Percentiles rank a stretch among this genome's conserved stretches.
Conservation (phyloP, 2,329 filamentous ascomycete genomes). For the Aspergillus niger region DNA sequence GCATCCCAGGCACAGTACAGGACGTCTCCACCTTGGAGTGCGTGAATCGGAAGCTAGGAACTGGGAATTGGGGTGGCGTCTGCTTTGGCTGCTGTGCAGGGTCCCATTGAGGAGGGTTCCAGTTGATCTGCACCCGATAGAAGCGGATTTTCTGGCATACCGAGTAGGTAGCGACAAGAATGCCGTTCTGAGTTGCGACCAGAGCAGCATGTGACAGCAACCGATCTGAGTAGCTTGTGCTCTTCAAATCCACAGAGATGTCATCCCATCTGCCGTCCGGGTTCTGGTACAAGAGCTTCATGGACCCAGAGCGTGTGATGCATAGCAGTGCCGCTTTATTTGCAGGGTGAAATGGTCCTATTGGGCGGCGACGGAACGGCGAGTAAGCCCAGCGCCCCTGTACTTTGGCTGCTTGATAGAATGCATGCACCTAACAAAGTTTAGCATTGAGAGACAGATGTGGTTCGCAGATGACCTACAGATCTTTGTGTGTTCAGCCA, state of each 20-base stretch:
- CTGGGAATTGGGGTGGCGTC: conserved; percentile 32
- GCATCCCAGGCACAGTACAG: conserved; percentile 33
- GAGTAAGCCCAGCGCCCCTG: conserved; percentile 69
- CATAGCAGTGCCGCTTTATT: conserved; percentile 74
- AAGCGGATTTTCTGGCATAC: conserved; percentile 71
- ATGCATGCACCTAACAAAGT: conserved; percentile 41
- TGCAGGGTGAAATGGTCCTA: conserved; percentile 68
- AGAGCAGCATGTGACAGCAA: conserved; percentile 78
- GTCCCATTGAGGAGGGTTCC: conserved; percentile 63
- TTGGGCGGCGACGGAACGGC: conserved; percentile 64
- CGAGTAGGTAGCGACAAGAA: conserved; percentile 44
- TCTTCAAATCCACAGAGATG: conserved; percentile 71
- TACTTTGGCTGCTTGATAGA: conserved; percentile 64
- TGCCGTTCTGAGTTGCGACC: conserved; percentile 68
- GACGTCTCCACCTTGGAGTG: conserved; percentile 42
- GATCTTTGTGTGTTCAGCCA: conserved; percentile 71
- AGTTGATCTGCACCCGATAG: conserved; percentile 72
- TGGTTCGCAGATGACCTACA: conserved; percentile 25
- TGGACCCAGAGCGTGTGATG: conserved; percentile 70
- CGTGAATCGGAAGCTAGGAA: conserved; percentile 40
- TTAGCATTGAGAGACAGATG: conserved; percentile 6
- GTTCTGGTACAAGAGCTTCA: conserved; percentile 78
- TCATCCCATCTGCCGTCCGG: conserved; percentile 72
- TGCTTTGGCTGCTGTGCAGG: conserved; percentile 46
- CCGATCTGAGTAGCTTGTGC: conserved; percentile 70